Evolutionary conservation across 2,329 filamentous ascomycete species (phyloP), one percentile per base, ranked within the genome.

Genomic region (Arthroderma uncinatum): DNA sequence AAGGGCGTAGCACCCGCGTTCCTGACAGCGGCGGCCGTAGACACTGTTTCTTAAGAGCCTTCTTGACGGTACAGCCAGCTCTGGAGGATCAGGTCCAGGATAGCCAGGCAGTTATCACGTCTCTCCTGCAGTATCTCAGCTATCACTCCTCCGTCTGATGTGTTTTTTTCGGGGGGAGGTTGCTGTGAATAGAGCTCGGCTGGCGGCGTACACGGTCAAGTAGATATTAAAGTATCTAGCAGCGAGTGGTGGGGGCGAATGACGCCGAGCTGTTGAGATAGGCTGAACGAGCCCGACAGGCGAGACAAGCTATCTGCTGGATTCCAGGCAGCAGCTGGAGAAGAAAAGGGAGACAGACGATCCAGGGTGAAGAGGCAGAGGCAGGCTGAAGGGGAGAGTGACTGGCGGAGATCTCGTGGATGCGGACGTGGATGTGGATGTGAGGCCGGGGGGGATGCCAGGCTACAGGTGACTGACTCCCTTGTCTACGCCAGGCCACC

Each of bases 381-480:
- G 39, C 19, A 42, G 39, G 39, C 19, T 9, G 39, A 42, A 19
- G 19, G 23, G 39, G 21, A 42, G 16, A 47, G 14, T 50, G 47
- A 50, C 25, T 30, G 47, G 33, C 47, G 23, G 25, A 33, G 47
- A 50, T 50, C 47, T 50, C 47, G 47, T 50, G 47, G 47, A 14
- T n/a, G n/a, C n/a, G n/a, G n/a, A n/a, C n/a, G n/a, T n/a, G 40
- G 40, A 47, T 47, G 39, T 21, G 37, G 37, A 39, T 23, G 14
- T 16, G 47, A 8, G 21, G 16, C 40, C n/a, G 47, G 23, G 47
- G 47, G 6, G 14, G 47, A 7, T 48, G 25, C 25, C 12, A 50
- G 47, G 23, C 47, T 30, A 50, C 28, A 30, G 47, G 12, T 50
- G 47, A 50, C 47, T 50, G 28, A 7, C 28, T 30, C 7, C 3